Percentiles rank a stretch among this genome's conserved stretches.
Evolutionary conservation across 805 yeast species (phyloP).

Genomic region (Wickerhamiella kazuoi): DNA sequence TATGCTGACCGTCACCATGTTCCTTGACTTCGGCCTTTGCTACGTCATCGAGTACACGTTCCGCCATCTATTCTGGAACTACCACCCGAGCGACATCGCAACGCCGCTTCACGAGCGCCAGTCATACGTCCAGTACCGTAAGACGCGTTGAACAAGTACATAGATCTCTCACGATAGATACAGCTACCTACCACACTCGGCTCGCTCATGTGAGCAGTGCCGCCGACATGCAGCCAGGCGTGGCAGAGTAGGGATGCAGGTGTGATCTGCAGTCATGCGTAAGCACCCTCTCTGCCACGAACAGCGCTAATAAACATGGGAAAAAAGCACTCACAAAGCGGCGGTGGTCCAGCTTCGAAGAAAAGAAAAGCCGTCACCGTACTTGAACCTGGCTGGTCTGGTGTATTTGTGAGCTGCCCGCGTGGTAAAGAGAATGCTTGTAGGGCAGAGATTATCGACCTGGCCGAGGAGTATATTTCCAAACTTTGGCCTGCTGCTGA

Average conservation of each 20-base stretch:
- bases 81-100: slow-evolving; percentile 84
- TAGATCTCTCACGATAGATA: too few species aligned
- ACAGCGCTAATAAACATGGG: too few species aligned
- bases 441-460: slow-evolving; percentile 12
- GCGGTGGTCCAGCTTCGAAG: background rate
- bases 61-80: slow-evolving; percentile 77
- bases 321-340: slow-evolving; percentile 1
- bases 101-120: slow-evolving; percentile 18
- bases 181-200: too few species aligned
- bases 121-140: slow-evolving; percentile 5
- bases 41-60: slow-evolving; percentile 66
- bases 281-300: too few species aligned
- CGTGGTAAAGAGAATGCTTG: slow-evolving; percentile 45
- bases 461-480: slow-evolving; percentile 22
- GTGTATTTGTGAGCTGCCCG: slow-evolving; percentile 78
- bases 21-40: slow-evolving; percentile 58
- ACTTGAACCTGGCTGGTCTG: slow-evolving; percentile 70
- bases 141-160: background rate
- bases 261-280: too few species aligned
- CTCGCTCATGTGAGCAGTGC: too few species aligned
- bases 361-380: slow-evolving; percentile 4
- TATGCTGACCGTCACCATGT: slow-evolving; percentile 54
- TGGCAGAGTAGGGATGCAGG: too few species aligned
- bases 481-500: slow-evolving; percentile 13
- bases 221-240: too few species aligned